phyloP scores from a whole-genome alignment of 768 basidiomycete genomes.

The Multifurca ochricompacta region DNA sequence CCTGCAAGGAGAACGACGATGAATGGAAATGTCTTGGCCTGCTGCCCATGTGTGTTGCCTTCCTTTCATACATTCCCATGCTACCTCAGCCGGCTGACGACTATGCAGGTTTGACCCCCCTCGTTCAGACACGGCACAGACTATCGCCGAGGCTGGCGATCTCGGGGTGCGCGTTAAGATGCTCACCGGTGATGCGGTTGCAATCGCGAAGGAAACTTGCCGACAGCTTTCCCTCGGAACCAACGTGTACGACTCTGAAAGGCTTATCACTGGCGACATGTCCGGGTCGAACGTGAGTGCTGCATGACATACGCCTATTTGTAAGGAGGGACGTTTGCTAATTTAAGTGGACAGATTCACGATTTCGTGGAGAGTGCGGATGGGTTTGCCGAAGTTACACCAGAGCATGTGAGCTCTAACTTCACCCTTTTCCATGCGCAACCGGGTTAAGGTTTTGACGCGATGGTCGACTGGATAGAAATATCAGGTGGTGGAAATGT shows the following conservation, averaged over 20 bases:
- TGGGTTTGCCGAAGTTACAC: slow-evolving; percentile 44
- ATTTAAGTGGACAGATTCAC: slow-evolving; percentile 24
- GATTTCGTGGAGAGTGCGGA: slow-evolving; percentile 43
- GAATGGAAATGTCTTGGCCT: slow-evolving; percentile 40
- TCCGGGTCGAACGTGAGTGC: slow-evolving; percentile 31
- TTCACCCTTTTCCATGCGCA: background rate
- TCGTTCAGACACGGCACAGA: slow-evolving; percentile 37
- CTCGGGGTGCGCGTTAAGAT: slow-evolving; percentile 43
- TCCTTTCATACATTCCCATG: background rate
- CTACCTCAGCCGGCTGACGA: slow-evolving; percentile 2
- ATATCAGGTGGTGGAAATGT: slow-evolving; percentile 32
- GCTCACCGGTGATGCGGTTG: slow-evolving; percentile 44
- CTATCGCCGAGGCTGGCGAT: slow-evolving; percentile 35
- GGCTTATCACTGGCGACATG: slow-evolving; percentile 37
- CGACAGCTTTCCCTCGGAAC: slow-evolving; percentile 38
- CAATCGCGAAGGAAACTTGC: slow-evolving; percentile 42
- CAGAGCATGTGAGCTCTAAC: slow-evolving; percentile 33
- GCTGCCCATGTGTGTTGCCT: slow-evolving; percentile 20
- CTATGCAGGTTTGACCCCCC: slow-evolving; percentile 40
- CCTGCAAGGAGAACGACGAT: slow-evolving; percentile 35
- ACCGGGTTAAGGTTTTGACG: background rate
- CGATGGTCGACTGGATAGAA: slow-evolving; percentile 9
- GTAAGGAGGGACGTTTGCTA: background rate
- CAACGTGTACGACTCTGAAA: slow-evolving; percentile 39
- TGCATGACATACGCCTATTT: background rate